phyloP scores from a whole-genome alignment of 2,329 filamentous ascomycete genomes.

The Beauveria sp. region DNA sequence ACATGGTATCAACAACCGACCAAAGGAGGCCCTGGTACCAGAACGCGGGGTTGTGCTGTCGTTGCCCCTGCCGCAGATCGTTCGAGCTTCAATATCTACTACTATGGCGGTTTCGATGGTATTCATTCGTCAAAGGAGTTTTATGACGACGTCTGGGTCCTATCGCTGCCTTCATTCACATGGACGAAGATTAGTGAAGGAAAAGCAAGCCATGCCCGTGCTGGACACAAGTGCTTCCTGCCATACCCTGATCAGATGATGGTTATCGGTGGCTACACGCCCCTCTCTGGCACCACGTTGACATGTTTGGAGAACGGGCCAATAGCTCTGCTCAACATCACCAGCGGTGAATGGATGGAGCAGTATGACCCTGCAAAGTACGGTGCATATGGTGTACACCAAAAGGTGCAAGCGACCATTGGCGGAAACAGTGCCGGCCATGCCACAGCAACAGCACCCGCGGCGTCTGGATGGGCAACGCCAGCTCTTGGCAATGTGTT shows the following conservation, averaged over 20 bases:
- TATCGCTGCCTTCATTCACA: slow-evolving; percentile 72
- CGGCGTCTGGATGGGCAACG: slow-evolving; percentile 48
- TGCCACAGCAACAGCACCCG: slow-evolving; percentile 61
- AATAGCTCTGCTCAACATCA: slow-evolving; percentile 66
- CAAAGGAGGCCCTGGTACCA: slow-evolving; percentile 46
- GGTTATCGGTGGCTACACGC: slow-evolving; percentile 59
- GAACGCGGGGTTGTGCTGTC: slow-evolving; percentile 64
- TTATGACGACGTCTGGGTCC: slow-evolving; percentile 68
- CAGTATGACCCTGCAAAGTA: slow-evolving; percentile 59
- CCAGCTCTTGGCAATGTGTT: slow-evolving; percentile 46
- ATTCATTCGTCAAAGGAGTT: slow-evolving; percentile 31
- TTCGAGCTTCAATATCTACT: slow-evolving; percentile 76
- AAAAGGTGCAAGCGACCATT: slow-evolving; percentile 54
- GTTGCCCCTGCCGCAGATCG: slow-evolving; percentile 63
- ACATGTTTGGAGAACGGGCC: slow-evolving; percentile 44
- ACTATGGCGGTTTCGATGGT: slow-evolving; percentile 69
- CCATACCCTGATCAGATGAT: slow-evolving; percentile 77
- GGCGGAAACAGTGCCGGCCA: slow-evolving; percentile 59
- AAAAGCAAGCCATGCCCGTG: slow-evolving; percentile 48
- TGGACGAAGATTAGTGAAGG: slow-evolving; percentile 55
- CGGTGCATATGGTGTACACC: slow-evolving; percentile 62
- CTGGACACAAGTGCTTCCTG: slow-evolving; percentile 68
- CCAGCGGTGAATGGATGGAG: slow-evolving; percentile 59
- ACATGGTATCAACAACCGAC: slow-evolving; percentile 66
- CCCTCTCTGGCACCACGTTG: slow-evolving; percentile 19